Evolutionary conservation across 2,329 filamentous ascomycete species (phyloP), one percentile per base, ranked within the genome.

Genomic region (Blumeriella jaapii): DNA sequence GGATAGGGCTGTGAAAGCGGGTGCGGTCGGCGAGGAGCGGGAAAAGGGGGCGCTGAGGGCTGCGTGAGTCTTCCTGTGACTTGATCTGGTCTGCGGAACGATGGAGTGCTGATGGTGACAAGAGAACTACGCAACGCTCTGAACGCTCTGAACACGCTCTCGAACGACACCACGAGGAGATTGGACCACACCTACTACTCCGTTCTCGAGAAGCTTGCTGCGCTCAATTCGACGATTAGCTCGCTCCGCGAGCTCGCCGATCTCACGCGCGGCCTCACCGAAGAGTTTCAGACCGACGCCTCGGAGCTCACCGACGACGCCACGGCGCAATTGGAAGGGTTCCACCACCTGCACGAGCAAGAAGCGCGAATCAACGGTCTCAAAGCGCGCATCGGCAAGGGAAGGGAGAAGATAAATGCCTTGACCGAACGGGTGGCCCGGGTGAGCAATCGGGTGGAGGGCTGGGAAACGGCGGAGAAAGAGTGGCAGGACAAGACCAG

Each of bases 101-200:
- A 28, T n/a, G 13, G n/a, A 8, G 19, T n/a, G 2, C 40, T 23
- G 34, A 42, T 36, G 22, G 37, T 17, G 11, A 14, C 17, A 7
- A 74, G 71, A 39, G 65, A 64, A 30, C 49, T 78, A 13, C 64
- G 62, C 44, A 65, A 65, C 36, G 66, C 69, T 3, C 59, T 77
- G 0, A 52, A 56, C 15, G 62, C 68, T 31, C 63, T 86, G 8
- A 68, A 67, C 47, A 60, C 67, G 19, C 67, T 76, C 54, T 79
- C 79, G 14, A 66, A 73, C 36, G 59, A 65, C 14, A 73, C 76
- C 15, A 82, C 76, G 11, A 66, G 69, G 41, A 69, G 69, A 20
- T 69, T 89, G 26, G 81, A 87, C 54, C 72, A 80, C 39, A 78
- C 78, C 3, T 87, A 86, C 59, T 81, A 82, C 45, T 71, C 73